phyloP scores from a whole-genome alignment of 345 rosid genomes.

The Brassica napus region DNA sequence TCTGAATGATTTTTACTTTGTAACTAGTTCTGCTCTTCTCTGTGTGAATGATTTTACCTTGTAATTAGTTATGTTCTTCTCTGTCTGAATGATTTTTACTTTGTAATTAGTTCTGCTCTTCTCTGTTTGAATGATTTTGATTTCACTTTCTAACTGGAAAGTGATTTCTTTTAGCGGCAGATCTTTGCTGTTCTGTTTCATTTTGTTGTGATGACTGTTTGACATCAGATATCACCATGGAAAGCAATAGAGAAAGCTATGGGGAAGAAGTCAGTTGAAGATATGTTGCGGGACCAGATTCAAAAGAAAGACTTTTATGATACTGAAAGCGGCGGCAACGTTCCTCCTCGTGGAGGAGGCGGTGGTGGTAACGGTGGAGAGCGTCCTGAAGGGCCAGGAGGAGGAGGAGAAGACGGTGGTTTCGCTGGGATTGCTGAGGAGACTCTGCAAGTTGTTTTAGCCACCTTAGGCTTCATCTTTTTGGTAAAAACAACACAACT shows the following conservation, averaged over 20 bases:
- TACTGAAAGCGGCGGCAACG: conserved; percentile 49
- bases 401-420: conserved; percentile 53
- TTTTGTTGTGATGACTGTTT: conserved; percentile 3
- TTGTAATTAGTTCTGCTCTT: too few relatives aligned
- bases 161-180: neutral
- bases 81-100: neutral
- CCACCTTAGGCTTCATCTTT: conserved; percentile 61
- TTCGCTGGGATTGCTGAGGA: conserved; percentile 54
- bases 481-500: conserved; percentile 45
- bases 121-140: neutral
- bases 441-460: conserved; percentile 64
- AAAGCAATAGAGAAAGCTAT: conserved; percentile 57
- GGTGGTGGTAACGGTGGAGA: conserved; percentile 45
- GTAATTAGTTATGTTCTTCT: neutral
- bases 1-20: neutral
- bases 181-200: neutral
- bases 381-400: conserved; percentile 41
- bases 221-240: conserved; percentile 62
- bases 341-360: conserved; percentile 49
- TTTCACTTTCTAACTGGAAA: neutral
- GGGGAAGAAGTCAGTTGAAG: conserved; percentile 61
- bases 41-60: too few relatives aligned
- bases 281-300: conserved; percentile 63
- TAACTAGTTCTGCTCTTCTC: too few relatives aligned
- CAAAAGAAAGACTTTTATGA: conserved; percentile 55